Conservation (phyloP, 495 filamentous ascomycete species). For the Opeltia flavorubescens region DNA sequence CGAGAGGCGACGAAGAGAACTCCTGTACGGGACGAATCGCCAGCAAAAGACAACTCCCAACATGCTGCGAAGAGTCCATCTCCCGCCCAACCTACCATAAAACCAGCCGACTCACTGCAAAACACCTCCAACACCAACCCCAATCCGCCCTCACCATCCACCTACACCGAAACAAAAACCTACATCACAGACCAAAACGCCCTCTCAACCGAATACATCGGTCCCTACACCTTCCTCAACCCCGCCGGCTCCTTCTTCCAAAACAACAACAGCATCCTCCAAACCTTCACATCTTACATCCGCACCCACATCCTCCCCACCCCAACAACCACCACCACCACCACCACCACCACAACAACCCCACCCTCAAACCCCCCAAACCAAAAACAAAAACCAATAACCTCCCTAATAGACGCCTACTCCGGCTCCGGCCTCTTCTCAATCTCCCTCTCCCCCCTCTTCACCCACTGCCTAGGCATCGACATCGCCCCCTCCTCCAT, state of each 20-base stretch:
- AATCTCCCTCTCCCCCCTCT: conserved; percentile 74
- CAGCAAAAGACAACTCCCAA: not conserved
- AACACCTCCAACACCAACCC: conserved; percentile 9
- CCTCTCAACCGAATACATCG: conserved; percentile 71
- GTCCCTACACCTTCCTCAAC: conserved; percentile 73
- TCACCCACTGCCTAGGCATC: conserved; percentile 54
- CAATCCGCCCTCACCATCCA: conserved; percentile 23
- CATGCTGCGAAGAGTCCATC: not conserved
- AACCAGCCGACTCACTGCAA: conserved; percentile 4
- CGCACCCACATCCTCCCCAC: conserved; percentile 67
- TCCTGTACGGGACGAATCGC: conserved; percentile 12
- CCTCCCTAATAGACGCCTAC: conserved; percentile 91
- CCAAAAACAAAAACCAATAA: conserved; percentile 36
- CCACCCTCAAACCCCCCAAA: conserved; percentile 22
- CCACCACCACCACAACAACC: conserved; percentile 52
- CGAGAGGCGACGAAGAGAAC: conserved; percentile 71
- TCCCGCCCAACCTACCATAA: not conserved
- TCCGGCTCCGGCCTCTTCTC: conserved; percentile 95
- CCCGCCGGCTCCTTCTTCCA: conserved; percentile 93
- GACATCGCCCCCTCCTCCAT: conserved; percentile 63
- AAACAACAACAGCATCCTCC: conserved; percentile 98
- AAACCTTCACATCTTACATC: conserved; percentile 78
- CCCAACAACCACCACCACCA: conserved; percentile 75
- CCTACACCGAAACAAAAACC: conserved; percentile 60
- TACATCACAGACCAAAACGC: conserved; percentile 78